Conservation (phyloP, 805 yeast genomes). For the Metschnikowia kunwiensis region DNA sequence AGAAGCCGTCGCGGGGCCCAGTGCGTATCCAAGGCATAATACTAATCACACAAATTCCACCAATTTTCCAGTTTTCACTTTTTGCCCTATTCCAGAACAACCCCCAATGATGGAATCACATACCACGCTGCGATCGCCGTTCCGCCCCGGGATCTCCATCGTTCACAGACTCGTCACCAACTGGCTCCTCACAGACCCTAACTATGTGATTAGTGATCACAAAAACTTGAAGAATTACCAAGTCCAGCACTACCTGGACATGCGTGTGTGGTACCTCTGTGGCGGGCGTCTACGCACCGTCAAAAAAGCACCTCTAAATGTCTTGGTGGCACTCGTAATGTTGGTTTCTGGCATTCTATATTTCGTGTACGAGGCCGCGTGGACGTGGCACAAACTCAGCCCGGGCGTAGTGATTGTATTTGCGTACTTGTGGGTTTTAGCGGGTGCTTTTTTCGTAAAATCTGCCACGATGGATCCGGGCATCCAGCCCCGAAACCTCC, state of each 20-base stretch:
- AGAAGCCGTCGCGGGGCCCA: too few species aligned
- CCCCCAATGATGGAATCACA: not conserved
- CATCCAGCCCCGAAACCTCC: conserved; percentile 61
- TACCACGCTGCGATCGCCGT: not conserved
- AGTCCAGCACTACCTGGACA: conserved; percentile 34
- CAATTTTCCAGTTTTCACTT: too few species aligned
- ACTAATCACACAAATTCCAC: too few species aligned
- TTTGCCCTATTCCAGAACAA: too few species aligned
- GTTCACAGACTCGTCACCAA: conserved; percentile 14
- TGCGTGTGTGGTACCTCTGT: conserved; percentile 44
- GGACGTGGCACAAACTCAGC: conserved; percentile 55
- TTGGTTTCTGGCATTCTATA: conserved; percentile 52
- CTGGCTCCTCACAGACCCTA: conserved; percentile 28
- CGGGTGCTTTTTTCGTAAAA: conserved; percentile 46
- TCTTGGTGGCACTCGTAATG: conserved; percentile 32
- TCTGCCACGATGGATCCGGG: conserved; percentile 72
- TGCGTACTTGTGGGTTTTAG: conserved; percentile 54
- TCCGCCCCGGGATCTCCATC: conserved; percentile 5
- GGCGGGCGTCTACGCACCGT: conserved; percentile 63
- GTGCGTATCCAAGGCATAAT: too few species aligned
- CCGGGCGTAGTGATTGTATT: conserved; percentile 58
- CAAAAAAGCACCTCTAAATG: conserved; percentile 38
- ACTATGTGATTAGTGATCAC: conserved; percentile 8
- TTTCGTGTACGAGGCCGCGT: conserved; percentile 42
- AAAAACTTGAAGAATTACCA: conserved; percentile 38